phyloP scores from a whole-genome alignment of 192 early-diverging fungal genomes.

The Podila horticola region DNA sequence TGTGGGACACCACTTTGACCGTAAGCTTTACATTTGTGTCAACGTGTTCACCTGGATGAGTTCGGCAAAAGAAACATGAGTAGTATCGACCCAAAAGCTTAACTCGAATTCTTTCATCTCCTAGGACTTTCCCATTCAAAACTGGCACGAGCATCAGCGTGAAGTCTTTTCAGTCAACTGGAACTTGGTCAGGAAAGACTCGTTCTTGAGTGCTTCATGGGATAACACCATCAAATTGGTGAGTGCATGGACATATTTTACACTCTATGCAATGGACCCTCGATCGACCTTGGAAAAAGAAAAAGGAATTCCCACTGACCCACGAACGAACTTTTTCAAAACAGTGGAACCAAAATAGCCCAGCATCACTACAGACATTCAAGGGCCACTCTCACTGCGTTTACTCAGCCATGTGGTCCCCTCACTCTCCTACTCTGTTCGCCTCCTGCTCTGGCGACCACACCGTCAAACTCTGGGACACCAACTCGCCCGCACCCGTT shows the following conservation, averaged over 20 bases:
- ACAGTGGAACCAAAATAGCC: slow-evolving; percentile 88
- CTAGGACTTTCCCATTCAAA: slow-evolving; percentile 87
- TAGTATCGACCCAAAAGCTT: too few relatives aligned
- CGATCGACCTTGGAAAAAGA: background rate
- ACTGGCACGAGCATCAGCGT: slow-evolving; percentile 92
- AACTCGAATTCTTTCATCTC: background rate
- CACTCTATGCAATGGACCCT: background rate
- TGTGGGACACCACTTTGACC: slow-evolving; percentile 89
- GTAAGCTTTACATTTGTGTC: slow-evolving; percentile 59
- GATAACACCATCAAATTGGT: slow-evolving; percentile 94
- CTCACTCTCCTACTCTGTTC: slow-evolving; percentile 78
- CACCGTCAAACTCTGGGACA: slow-evolving; percentile 93
- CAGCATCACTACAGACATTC: slow-evolving; percentile 83
- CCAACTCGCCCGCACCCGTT: slow-evolving; percentile 69
- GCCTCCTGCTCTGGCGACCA: slow-evolving; percentile 93
- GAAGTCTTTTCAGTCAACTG: slow-evolving; percentile 96
- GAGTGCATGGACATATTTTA: slow-evolving; percentile 19
- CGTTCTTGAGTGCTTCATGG: slow-evolving; percentile 94
- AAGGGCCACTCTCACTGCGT: slow-evolving; percentile 94
- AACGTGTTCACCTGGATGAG: background rate
- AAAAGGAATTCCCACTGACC: background rate
- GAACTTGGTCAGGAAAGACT: slow-evolving; percentile 92
- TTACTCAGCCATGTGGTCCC: slow-evolving; percentile 91
- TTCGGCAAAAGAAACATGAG: background rate
- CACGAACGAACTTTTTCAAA: background rate